Percentiles rank a stretch among this genome's conserved stretches.
Conservation (phyloP, 2,329 filamentous ascomycete genomes). For the Didymella lethalis region DNA sequence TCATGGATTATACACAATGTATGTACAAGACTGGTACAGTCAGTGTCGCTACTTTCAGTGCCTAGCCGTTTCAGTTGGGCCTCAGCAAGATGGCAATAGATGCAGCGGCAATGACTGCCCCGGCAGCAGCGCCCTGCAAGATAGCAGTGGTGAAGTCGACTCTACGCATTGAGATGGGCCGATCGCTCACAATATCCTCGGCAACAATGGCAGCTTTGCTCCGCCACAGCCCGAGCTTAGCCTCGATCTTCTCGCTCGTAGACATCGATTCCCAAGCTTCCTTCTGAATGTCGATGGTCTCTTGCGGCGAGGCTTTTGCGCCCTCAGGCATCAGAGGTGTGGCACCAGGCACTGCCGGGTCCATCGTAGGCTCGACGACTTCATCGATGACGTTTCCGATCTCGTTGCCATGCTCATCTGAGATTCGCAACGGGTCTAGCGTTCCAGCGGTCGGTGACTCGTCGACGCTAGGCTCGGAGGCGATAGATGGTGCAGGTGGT, state of each 20-base stretch:
- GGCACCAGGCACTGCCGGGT: slow-evolving; percentile 23
- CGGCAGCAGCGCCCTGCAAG: slow-evolving; percentile 55
- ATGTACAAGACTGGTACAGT: slow-evolving; percentile 14
- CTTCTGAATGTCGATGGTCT: slow-evolving; percentile 27
- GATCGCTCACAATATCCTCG: slow-evolving; percentile 55
- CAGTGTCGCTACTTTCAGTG: not conserved
- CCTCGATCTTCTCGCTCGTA: slow-evolving; percentile 16
- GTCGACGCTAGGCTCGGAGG: slow-evolving; percentile 14
- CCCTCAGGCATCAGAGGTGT: slow-evolving; percentile 4
- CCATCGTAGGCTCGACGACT: slow-evolving; percentile 17
- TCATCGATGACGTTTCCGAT: slow-evolving; percentile 13
- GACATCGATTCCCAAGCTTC: slow-evolving; percentile 18
- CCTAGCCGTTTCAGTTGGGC: slow-evolving; percentile 24
- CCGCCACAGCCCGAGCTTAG: slow-evolving; percentile 32
- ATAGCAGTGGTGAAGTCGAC: slow-evolving; percentile 57
- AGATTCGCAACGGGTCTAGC: slow-evolving; percentile 24
- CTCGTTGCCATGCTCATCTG: slow-evolving; percentile 7
- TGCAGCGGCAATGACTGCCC: slow-evolving; percentile 46
- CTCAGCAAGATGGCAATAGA: slow-evolving; percentile 37
- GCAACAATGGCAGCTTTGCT: slow-evolving; percentile 31
- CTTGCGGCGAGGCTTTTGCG: slow-evolving; percentile 17
- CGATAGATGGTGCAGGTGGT: not conserved
- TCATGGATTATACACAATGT: slow-evolving; percentile 6
- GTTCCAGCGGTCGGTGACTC: slow-evolving; percentile 17
- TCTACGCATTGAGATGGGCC: slow-evolving; percentile 54